These are phyloP conservation scores for Withania somnifera DNA, from an alignment of 305 asterid genomes.

Conservation along the genomic window DNA sequence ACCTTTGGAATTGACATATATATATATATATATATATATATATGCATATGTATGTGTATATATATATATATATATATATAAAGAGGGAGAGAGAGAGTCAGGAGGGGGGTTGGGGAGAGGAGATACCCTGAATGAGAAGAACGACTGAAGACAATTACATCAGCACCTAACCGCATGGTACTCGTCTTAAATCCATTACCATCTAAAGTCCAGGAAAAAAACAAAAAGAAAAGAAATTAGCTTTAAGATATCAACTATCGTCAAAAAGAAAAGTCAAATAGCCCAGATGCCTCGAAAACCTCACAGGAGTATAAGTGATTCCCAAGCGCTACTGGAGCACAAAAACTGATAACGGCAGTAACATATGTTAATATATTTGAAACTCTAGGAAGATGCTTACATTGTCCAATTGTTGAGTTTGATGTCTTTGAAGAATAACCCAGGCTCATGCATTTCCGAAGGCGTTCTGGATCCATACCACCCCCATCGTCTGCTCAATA, in stretches of 20 bases:
- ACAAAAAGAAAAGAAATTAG: not conserved
- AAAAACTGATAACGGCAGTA: not conserved
- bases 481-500: slow-evolving; percentile 80
- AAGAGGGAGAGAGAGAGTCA: not conserved
- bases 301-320: not conserved
- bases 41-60: not conserved
- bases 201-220: slow-evolving; percentile 31
- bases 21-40: too few species aligned
- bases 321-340: not conserved
- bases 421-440: slow-evolving; percentile 90
- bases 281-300: not conserved
- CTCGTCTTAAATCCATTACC: slow-evolving; percentile 99
- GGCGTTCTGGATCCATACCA: slow-evolving; percentile 85
- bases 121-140: slow-evolving; percentile 55
- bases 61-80: not conserved
- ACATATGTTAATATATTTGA: not conserved
- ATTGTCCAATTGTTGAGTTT: slow-evolving; percentile 78
- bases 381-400: slow-evolving; percentile 24
- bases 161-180: slow-evolving; percentile 98
- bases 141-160: slow-evolving; percentile 82
- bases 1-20: too few species aligned
- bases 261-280: not conserved
- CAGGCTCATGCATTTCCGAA: slow-evolving; percentile 94
- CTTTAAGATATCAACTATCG: not conserved
- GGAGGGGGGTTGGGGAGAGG: slow-evolving; percentile 7